Evolutionary conservation across 2,329 filamentous ascomycete species (phyloP).

Genomic region (Gnomoniopsis sp.): DNA sequence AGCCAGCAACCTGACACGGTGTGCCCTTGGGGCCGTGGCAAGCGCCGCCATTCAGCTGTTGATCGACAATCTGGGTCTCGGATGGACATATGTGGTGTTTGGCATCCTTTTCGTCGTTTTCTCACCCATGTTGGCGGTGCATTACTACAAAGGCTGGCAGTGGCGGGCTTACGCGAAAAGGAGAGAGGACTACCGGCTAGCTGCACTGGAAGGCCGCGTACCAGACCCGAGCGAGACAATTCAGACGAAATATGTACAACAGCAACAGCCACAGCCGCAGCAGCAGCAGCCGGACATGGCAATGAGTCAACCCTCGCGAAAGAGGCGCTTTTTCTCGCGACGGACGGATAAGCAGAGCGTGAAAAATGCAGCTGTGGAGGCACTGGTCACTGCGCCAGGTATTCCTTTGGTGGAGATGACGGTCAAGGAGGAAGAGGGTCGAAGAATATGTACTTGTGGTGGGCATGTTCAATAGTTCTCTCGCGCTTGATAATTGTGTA

Average conservation of each 20-base stretch:
- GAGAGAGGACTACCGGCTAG: background rate
- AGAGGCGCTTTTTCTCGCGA: background rate
- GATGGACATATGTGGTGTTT: conserved; percentile 9
- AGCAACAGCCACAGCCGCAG: background rate
- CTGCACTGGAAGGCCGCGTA: background rate
- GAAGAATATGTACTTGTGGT: background rate
- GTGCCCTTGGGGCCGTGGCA: conserved; percentile 3
- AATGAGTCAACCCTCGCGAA: background rate
- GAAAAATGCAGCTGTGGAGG: background rate
- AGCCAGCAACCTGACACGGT: conserved; percentile 8
- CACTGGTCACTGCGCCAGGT: background rate
- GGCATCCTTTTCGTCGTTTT: conserved; percentile 1
- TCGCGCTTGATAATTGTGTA: background rate
- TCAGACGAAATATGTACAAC: background rate
- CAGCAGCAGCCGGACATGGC: background rate
- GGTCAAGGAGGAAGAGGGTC: background rate
- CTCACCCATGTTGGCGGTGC: conserved; percentile 1
- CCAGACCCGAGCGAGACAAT: background rate
- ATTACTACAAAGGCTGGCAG: conserved; percentile 4
- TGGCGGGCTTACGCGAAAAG: conserved; percentile 2
- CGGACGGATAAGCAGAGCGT: background rate
- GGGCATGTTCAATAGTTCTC: background rate
- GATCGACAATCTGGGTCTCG: conserved; percentile 9
- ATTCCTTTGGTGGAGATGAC: conserved; percentile 6
- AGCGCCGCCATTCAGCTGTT: conserved; percentile 5